phyloP scores from a whole-genome alignment of 345 rosid genomes.

The Turritis glabra region DNA sequence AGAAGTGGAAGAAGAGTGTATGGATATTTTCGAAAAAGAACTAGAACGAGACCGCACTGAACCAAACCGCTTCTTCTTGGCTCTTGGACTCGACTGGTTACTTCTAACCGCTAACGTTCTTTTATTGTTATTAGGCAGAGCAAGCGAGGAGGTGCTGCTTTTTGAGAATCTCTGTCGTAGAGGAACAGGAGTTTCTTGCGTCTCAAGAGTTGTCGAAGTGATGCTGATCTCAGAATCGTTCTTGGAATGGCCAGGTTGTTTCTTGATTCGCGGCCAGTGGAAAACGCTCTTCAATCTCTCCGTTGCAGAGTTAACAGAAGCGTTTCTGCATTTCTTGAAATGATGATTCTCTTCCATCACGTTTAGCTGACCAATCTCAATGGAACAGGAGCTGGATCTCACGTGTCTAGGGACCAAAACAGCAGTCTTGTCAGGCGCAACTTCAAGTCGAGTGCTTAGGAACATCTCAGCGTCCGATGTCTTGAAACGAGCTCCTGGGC shows the following conservation, averaged over 20 bases:
- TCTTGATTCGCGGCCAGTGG: constrained; percentile 65
- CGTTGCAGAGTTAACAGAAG: constrained; percentile 58
- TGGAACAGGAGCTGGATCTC: constrained; percentile 57
- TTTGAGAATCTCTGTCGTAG: constrained; percentile 70
- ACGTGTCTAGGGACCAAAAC: constrained; percentile 44
- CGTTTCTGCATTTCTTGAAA: constrained; percentile 44
- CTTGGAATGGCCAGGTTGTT: constrained; percentile 37
- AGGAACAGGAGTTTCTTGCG: constrained; percentile 46
- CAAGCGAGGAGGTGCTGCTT: constrained; percentile 36
- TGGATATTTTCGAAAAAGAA: constrained; percentile 72
- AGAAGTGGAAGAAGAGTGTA: constrained; percentile 40
- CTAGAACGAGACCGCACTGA: constrained; percentile 68
- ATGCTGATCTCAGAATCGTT: constrained; percentile 38
- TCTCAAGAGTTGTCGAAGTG: constrained; percentile 33
- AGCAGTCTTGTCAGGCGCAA: constrained; percentile 44
- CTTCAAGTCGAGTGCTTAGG: constrained; percentile 57
- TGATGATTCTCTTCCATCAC: constrained; percentile 45
- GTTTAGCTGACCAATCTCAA: constrained; percentile 47
- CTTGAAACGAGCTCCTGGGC: constrained; percentile 82
- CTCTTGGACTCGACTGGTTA: constrained; percentile 71
- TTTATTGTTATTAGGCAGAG: constrained; percentile 54
- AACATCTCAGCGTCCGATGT: constrained; percentile 73
- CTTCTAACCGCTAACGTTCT: constrained; percentile 79
- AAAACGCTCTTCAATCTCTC: constrained; percentile 58
- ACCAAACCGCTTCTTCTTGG: constrained; percentile 66